phyloP scores from a whole-genome alignment of 2,329 filamentous ascomycete species.

The Colletotrichum navitas region DNA sequence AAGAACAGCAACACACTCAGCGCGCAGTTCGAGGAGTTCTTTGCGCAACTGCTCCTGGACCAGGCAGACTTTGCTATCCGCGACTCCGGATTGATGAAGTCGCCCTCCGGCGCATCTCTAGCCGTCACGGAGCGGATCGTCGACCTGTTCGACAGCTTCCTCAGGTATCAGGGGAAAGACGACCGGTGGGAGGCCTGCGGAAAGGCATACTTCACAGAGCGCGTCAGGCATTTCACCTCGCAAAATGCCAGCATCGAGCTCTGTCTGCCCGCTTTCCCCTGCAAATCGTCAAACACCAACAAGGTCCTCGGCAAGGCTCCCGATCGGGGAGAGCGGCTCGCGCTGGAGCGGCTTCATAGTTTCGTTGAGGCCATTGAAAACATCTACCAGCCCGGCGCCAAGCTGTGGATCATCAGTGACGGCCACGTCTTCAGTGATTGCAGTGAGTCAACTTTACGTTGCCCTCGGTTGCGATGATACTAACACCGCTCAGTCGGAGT shows the following conservation, averaged over 20 bases:
- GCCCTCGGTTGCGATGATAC: background rate
- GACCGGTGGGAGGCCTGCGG: constrained; percentile 46
- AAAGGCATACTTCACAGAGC: constrained; percentile 43
- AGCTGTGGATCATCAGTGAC: constrained; percentile 55
- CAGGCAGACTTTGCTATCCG: constrained; percentile 38
- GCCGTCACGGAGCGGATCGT: constrained; percentile 20
- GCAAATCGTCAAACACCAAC: constrained; percentile 53
- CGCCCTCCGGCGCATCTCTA: background rate
- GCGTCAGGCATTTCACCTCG: constrained; percentile 45
- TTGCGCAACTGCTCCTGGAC: constrained; percentile 28
- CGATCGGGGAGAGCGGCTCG: constrained; percentile 52
- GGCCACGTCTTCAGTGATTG: constrained; percentile 58
- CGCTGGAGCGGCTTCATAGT: constrained; percentile 48
- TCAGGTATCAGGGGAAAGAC: constrained; percentile 44
- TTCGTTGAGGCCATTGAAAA: constrained; percentile 49
- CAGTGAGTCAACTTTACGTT: constrained; percentile 46
- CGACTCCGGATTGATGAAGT: constrained; percentile 2
- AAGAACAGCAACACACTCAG: constrained; percentile 13
- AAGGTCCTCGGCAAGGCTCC: constrained; percentile 51
- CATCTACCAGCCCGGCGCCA: constrained; percentile 51
- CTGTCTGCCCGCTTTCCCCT: constrained; percentile 55
- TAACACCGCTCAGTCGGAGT: constrained; percentile 52
- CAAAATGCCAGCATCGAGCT: constrained; percentile 46
- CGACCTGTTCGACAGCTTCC: constrained; percentile 45
- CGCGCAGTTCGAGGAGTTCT: constrained; percentile 29